These are phyloP conservation scores for Aureobasidium sp. DNA, from an alignment of 2,329 filamentous ascomycete species.

Conservation along the genomic window DNA sequence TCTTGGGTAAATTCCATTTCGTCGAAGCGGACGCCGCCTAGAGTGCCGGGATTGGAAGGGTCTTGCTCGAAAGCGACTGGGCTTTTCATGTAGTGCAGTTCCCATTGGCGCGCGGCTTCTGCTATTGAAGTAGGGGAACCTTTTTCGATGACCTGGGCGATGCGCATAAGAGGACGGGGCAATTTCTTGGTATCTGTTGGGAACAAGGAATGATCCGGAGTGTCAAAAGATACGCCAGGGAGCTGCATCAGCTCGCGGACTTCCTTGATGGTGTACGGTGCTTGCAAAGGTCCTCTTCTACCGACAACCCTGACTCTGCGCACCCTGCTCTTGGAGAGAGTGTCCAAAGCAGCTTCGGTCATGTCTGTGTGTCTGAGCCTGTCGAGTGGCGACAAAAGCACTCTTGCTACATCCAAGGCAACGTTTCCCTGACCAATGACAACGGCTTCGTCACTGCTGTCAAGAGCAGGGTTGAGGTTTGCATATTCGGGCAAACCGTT, in stretches of 20 bases:
- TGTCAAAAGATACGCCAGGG: constrained; percentile 59
- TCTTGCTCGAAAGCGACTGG: constrained; percentile 58
- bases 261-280: constrained; percentile 93
- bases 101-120: constrained; percentile 61
- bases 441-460: constrained; percentile 69
- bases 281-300: constrained; percentile 71
- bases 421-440: constrained; percentile 95
- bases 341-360: constrained; percentile 69
- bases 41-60: constrained; percentile 34
- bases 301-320: constrained; percentile 81
- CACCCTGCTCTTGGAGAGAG: constrained; percentile 62
- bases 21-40: constrained; percentile 62
- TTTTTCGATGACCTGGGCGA: constrained; percentile 74
- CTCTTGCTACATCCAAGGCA: constrained; percentile 83
- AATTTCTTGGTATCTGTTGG: constrained; percentile 60
- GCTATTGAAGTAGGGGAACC: constrained; percentile 49
- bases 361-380: constrained; percentile 77
- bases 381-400: constrained; percentile 69
- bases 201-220: constrained; percentile 56
- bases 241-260: constrained; percentile 78
- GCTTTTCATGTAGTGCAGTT: constrained; percentile 74
- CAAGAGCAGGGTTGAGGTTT: constrained; percentile 62
- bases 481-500: constrained; percentile 85
- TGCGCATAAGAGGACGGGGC: constrained; percentile 63
- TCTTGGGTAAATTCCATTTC: constrained; percentile 32